Base-by-base conservation (phyloP, 2,329 filamentous ascomycete species). In the Cladosporium oxysporum region DNA sequence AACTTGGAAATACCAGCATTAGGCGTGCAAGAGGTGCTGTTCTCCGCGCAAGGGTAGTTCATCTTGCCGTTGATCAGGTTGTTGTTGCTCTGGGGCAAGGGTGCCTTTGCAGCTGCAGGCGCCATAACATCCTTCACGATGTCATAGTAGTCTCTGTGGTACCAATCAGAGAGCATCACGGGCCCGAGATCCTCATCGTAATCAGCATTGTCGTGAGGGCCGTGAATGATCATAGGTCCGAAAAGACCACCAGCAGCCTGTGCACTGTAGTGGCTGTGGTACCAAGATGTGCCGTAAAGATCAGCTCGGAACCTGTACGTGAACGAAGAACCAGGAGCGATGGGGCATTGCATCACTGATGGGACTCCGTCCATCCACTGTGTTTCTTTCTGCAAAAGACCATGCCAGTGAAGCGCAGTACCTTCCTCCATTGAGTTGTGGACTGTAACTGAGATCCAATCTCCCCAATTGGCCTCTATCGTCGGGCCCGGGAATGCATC, bases 391-490 rank as follows among this genome's bases (percentile, higher is more conserved):
- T 81, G 81, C 33, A 78, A 76, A 3, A 84, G 68, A 8, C 83
- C 83, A 66, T 84, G 83, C 82, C 82, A 82, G 23, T 87, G 81
- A 78, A 84, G 82, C 1, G 83, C 82, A 0, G 79, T 85, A 1
- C 79, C 79, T 66, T 81, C 79, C 31, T 68, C 26, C 47, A 80
- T 70, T 16, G 70, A 66, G 71, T 81, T 81, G 67, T 72, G 68
- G 2, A 78, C 73, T 4, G 68, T 72, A 33, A 77, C 72, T n/a
- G 75, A 69, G 47, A 77, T 73, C 74, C 72, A 76, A 64, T 78
- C 76, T 35, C 74, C 74, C 71, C 73, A 76, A 59, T 77, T 76
- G 18, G 75, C 76, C 66, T 76, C 74, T 47, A 77, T 75, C 3
- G 57, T 59, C 12, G 57, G 57, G 4, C 57, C 76, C 26, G 76